Evolutionary conservation across 345 rosid genomes (phyloP), one percentile per base, ranked within the genome.

Genomic region (Eucalyptus sp.): DNA sequence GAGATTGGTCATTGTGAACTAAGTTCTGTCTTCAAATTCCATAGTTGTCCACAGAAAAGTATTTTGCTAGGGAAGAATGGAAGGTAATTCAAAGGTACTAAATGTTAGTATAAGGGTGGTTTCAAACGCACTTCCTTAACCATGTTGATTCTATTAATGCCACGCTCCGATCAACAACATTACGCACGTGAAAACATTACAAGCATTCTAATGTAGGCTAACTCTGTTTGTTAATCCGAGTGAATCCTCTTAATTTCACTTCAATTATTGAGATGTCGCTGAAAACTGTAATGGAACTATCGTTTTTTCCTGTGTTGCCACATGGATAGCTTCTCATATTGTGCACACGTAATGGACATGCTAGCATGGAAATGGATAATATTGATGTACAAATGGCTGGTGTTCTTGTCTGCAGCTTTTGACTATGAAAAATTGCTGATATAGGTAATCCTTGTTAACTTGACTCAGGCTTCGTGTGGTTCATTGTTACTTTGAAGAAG

Each of bases 401-500:
- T 76, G 48, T 76, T 76, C 46, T 37, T 41, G 48, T 37, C 48
- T 76, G 83, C 44, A 51, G 81, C 79, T 50, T 49, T 51, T 71
- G 37, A 25, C 29, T 50, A 25, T n/a, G 33, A 41, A 76, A 76
- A 76, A 62, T 79, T 88, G 41, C 50, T 64, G 54, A 24, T 80
- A 33, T 29, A 46, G 58, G 83, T 50, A 50, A 33, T 86, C 88
- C 29, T 88, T 84, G 43, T 22, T 56, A 41, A 76, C 83, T 64
- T 71, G 71, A 66, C 49, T 89, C 93, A 98, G 99, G 99, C 90
- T 98, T 98, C 91, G 95, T 98, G 94, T 98, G 99, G 99, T 98
- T 98, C 94, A 98, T 98, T 91, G 96, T 98, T 87, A 93, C 99
- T 31, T 90, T 98, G 80, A 98, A 98, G 93, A 98, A 96, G 98